Evolutionary conservation across 345 rosid species (phyloP).

Genomic region (Orychophragmus violaceus): DNA sequence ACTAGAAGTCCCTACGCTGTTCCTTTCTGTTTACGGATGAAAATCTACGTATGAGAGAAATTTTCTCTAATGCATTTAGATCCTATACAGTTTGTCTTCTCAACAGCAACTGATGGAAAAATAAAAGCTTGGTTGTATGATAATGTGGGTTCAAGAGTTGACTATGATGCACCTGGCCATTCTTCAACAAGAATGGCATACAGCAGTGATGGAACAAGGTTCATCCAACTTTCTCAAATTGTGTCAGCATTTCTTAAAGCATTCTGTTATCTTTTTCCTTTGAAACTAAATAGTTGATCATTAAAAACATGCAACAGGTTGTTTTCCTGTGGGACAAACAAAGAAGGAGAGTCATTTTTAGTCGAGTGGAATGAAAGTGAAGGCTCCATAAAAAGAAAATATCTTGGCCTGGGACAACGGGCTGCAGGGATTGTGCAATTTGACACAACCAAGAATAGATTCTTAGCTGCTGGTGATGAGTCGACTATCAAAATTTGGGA

Average conservation of each 20-base stretch:
- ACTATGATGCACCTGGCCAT: slow-evolving; percentile 83
- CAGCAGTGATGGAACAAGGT: slow-evolving; percentile 89
- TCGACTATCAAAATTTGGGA: slow-evolving; percentile 76
- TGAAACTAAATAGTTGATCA: not conserved
- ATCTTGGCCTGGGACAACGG: slow-evolving; percentile 39
- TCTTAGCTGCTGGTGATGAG: slow-evolving; percentile 88
- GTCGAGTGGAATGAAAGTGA: slow-evolving; percentile 14
- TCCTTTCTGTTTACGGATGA: not conserved
- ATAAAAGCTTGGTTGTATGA: slow-evolving; percentile 92
- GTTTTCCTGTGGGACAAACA: slow-evolving; percentile 15
- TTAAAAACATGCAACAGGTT: slow-evolving; percentile 18
- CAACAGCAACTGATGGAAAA: slow-evolving; percentile 89
- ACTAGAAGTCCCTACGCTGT: not conserved
- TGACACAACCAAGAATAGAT: slow-evolving; percentile 72
- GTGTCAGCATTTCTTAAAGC: not conserved
- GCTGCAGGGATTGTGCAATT: slow-evolving; percentile 71
- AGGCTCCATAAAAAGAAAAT: slow-evolving; percentile 1
- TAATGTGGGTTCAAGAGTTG: slow-evolving; percentile 71
- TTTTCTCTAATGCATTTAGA: not conserved
- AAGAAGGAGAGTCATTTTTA: slow-evolving; percentile 13
- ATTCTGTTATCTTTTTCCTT: not conserved
- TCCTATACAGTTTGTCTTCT: slow-evolving; percentile 65
- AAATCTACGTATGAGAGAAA: not conserved
- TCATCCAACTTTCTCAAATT: slow-evolving; percentile 3
- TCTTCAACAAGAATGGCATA: slow-evolving; percentile 81